These are phyloP conservation scores for Phytopythium aichiense DNA, from an alignment of 352 stramenopile genomes.

Conservation along the genomic window DNA sequence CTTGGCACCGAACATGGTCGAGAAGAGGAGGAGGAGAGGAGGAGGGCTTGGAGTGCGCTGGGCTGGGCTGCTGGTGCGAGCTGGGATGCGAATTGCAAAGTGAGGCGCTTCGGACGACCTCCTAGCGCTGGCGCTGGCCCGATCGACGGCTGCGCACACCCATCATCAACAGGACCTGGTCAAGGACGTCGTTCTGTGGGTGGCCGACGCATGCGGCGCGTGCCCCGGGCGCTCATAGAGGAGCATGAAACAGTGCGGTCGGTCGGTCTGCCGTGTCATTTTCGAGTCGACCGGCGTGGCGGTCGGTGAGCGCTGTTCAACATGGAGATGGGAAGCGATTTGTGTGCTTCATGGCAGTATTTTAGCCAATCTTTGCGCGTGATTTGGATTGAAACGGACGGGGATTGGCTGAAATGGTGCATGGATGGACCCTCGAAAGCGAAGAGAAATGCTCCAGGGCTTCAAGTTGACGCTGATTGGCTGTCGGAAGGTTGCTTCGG, in stretches of 20 bases:
- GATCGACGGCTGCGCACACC: neutral
- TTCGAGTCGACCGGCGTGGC: neutral
- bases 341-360: neutral
- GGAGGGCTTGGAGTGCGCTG: neutral
- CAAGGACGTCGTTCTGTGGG: neutral
- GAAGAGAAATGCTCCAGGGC: neutral
- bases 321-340: neutral
- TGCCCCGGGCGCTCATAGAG: neutral
- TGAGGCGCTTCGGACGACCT: neutral
- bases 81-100: conserved; percentile 1
- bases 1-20: conserved; percentile 19
- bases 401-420: neutral
- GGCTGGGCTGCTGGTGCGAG: neutral
- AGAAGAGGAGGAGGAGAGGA: neutral
- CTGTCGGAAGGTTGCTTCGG: conserved; percentile 1
- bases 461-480: conserved; percentile 2
- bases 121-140: neutral
- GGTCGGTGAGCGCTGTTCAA: neutral
- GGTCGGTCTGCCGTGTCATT: neutral
- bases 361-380: neutral
- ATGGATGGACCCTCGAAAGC: neutral
- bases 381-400: neutral
- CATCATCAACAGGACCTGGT: neutral
- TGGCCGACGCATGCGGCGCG: neutral
- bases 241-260: neutral